A percentile compares a stretch with the other conserved stretches of the same genome.
phyloP scores from a whole-genome alignment of 2,329 filamentous ascomycete species.

The Calonectria montana region DNA sequence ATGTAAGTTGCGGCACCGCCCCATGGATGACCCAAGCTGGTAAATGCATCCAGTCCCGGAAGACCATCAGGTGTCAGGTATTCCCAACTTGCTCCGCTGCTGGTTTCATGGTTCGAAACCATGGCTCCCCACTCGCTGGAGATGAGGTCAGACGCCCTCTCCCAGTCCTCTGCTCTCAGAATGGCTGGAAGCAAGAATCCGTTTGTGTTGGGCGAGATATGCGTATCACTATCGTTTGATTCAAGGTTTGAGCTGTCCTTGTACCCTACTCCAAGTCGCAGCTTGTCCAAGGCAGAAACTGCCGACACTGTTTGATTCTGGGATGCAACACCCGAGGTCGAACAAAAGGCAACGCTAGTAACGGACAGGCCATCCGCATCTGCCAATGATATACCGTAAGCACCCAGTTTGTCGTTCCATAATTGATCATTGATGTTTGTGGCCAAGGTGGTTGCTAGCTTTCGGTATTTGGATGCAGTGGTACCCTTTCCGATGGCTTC shows the following conservation, averaged over 20 bases:
- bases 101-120: neutral
- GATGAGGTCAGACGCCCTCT: neutral
- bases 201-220: conserved; percentile 15
- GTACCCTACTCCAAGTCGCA: conserved; percentile 2
- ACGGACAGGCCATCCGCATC: neutral
- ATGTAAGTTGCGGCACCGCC: conserved; percentile 12
- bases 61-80: neutral
- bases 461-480: neutral
- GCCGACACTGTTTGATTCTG: neutral
- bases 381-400: neutral
- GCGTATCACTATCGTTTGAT: neutral
- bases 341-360: neutral
- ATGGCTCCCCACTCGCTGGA: conserved; percentile 3
- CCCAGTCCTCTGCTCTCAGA: neutral
- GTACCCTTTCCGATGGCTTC: neutral
- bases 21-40: conserved; percentile 16
- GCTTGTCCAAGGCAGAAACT: neutral
- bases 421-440: neutral
- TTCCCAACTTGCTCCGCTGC: conserved; percentile 13
- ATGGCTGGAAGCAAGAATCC: conserved; percentile 12
- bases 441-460: neutral
- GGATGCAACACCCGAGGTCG: neutral
- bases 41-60: neutral
- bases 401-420: neutral
- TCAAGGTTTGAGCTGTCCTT: conserved; percentile 7